These are phyloP conservation scores for Hyparrhenia diplandra DNA, from an alignment of 176 grass and related monocot genomes.

Conservation along the genomic window DNA sequence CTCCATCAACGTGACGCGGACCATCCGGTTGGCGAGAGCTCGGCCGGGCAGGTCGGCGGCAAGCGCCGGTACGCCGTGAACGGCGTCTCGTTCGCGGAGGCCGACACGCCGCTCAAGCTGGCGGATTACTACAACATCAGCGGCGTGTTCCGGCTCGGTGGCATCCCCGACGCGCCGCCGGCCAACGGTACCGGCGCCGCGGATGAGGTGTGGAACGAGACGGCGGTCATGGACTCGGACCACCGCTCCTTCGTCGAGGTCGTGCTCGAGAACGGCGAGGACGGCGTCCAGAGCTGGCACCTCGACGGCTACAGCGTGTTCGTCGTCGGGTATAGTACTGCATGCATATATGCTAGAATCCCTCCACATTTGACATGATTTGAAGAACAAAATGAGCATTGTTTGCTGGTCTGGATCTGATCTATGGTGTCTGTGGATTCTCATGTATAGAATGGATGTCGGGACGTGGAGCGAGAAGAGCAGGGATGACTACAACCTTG, in stretches of 20 bases:
- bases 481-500: conserved; percentile 74
- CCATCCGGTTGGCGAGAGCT: conserved; percentile 65
- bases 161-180: conserved; percentile 46
- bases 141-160: conserved; percentile 58
- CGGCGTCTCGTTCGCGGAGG: conserved; percentile 64
- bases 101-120: conserved; percentile 84
- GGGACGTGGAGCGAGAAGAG: conserved; percentile 59
- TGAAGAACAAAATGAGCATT: background rate
- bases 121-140: conserved; percentile 78
- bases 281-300: conserved; percentile 75
- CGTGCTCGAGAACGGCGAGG: conserved; percentile 70
- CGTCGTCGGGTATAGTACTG: conserved; percentile 62
- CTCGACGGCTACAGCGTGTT: conserved; percentile 77
- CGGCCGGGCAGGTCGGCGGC: conserved; percentile 36
- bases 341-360: background rate
- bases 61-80: conserved; percentile 75
- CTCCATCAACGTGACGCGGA: conserved; percentile 69
- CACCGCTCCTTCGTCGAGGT: conserved; percentile 66
- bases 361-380: background rate
- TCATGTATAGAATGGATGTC: conserved; percentile 51
- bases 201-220: conserved; percentile 22
- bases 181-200: too few relatives aligned
- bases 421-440: background rate
- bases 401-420: background rate
- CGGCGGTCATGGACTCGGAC: conserved; percentile 78